These are phyloP conservation scores for Polyplosphaeria fusca DNA, from an alignment of 495 filamentous ascomycete species.

Conservation along the genomic window DNA sequence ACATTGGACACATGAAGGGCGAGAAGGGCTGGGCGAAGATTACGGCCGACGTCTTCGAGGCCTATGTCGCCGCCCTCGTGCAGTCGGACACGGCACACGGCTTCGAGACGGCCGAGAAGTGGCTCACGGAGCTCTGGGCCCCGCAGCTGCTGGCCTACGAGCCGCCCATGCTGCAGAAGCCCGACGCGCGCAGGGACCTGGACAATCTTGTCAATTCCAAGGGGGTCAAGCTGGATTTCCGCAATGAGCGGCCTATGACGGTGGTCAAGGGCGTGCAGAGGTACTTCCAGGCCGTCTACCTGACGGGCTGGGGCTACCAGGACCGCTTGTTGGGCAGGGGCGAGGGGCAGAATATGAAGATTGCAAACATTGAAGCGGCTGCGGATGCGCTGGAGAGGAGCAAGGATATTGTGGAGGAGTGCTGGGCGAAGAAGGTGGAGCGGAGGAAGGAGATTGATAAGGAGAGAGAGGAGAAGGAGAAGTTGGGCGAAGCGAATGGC, in stretches of 20 bases:
- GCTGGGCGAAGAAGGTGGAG: slow-evolving; percentile 17
- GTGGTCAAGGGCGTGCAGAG: slow-evolving; percentile 54
- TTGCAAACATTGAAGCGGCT: slow-evolving; percentile 72
- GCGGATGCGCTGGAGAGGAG: slow-evolving; percentile 55
- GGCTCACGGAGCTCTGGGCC: slow-evolving; percentile 70
- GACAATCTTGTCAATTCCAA: slow-evolving; percentile 54
- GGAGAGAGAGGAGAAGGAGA: neutral
- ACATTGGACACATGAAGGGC: slow-evolving; percentile 47
- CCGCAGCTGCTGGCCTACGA: slow-evolving; percentile 31
- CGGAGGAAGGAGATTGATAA: neutral
- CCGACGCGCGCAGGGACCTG: slow-evolving; percentile 53
- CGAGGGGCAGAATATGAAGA: slow-evolving; percentile 64
- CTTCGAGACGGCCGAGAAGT: slow-evolving; percentile 56
- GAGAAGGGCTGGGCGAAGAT: slow-evolving; percentile 62
- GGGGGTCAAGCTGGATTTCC: slow-evolving; percentile 64
- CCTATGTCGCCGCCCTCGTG: slow-evolving; percentile 76
- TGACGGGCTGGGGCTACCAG: slow-evolving; percentile 70
- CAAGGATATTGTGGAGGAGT: slow-evolving; percentile 26
- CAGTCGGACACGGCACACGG: slow-evolving; percentile 61
- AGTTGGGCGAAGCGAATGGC: neutral
- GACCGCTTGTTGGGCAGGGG: slow-evolving; percentile 64
- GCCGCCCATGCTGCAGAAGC: slow-evolving; percentile 27
- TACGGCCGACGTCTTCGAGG: slow-evolving; percentile 81
- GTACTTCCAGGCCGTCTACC: slow-evolving; percentile 67
- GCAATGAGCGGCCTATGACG: slow-evolving; percentile 51